These are phyloP conservation scores for Nigrospora osmanthi DNA, from an alignment of 2,329 filamentous ascomycete species.

Conservation along the genomic window DNA sequence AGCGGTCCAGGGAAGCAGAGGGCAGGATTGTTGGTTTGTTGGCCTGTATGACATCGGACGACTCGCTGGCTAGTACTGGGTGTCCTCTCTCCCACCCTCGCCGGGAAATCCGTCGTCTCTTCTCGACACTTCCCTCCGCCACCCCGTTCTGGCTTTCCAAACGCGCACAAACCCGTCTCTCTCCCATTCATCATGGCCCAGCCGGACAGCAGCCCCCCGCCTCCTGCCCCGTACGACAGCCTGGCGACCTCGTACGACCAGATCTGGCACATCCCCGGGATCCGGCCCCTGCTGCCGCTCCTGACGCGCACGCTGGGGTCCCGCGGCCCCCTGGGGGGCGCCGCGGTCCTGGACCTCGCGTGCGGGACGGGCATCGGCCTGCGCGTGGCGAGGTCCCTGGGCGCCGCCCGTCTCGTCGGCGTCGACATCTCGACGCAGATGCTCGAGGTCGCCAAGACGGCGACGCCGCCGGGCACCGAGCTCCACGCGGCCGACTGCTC, in stretches of 20 bases:
- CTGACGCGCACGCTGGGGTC: background rate
- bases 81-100: too few species aligned
- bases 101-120: too few species aligned
- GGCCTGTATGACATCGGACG: too few species aligned
- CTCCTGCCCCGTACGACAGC: background rate
- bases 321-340: background rate
- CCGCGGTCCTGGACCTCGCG: background rate
- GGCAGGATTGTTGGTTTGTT: too few species aligned
- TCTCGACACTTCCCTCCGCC: too few species aligned
- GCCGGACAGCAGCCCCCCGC: background rate
- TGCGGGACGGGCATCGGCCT: constrained; percentile 1
- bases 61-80: too few species aligned
- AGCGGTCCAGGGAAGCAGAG: too few species aligned
- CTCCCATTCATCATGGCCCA: constrained; percentile 1
- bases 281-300: constrained; percentile 1
- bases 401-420: background rate
- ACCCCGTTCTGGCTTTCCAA: too few species aligned
- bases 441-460: background rate
- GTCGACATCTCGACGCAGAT: constrained; percentile 2
- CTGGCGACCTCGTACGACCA: constrained; percentile 2
- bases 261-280: background rate
- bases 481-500: background rate
- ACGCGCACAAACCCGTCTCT: too few species aligned
- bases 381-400: background rate
- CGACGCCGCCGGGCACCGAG: background rate